Percentiles rank a stretch among this genome's conserved stretches.
Evolutionary conservation across 148 eudicot species (phyloP).

Genomic region (Rhododendron vialii): DNA sequence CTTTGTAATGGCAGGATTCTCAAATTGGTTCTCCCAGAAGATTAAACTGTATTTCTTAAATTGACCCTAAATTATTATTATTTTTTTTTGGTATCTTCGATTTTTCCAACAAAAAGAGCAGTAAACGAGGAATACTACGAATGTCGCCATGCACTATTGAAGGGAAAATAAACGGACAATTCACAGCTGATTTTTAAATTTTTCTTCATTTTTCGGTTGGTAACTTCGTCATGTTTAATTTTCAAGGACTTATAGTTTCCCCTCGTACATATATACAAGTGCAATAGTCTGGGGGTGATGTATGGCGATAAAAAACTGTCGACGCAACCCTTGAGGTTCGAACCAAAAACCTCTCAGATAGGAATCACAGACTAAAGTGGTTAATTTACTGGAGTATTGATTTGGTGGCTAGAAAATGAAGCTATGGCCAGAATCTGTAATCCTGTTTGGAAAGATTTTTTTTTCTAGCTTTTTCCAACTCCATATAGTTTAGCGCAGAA

Average conservation of each 20-base stretch:
- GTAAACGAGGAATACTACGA: neutral
- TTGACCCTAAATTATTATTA: neutral
- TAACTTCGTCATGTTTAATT: neutral
- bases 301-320: too few species aligned
- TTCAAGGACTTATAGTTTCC: neutral
- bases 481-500: neutral
- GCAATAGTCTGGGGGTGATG: neutral
- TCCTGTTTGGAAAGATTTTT: neutral
- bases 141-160: neutral
- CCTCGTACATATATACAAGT: neutral
- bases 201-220: neutral
- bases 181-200: neutral
- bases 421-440: neutral
- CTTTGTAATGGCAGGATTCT: conserved; percentile 27
- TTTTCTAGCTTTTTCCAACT: neutral
- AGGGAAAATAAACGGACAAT: neutral
- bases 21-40: conserved; percentile 33
- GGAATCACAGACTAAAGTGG: neutral
- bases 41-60: conserved; percentile 17
- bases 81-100: neutral
- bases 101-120: neutral
- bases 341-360: neutral
- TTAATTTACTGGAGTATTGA: neutral
- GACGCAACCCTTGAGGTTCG: neutral
- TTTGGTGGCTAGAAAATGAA: neutral